Conservation (phyloP, 2,329 filamentous ascomycete genomes). For the Chaetomium sp. region DNA sequence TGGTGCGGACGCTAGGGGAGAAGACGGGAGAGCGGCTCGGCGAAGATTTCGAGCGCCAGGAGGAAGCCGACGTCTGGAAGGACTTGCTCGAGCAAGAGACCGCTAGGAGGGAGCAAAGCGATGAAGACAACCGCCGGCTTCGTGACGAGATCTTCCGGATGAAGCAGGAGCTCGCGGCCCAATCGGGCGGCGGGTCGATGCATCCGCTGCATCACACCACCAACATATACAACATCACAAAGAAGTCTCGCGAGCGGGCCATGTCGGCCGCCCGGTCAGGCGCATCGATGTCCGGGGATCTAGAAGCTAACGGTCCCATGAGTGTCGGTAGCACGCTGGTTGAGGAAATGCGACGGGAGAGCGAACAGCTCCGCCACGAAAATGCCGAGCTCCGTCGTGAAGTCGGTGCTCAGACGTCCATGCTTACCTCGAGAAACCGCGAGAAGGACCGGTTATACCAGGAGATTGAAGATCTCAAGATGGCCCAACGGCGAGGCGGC, state of each 20-base stretch:
- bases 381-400: conserved; percentile 91
- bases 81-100: conserved; percentile 92
- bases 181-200: conserved; percentile 40
- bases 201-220: conserved; percentile 60
- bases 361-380: conserved; percentile 81
- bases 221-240: conserved; percentile 67
- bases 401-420: conserved; percentile 92
- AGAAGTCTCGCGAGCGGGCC: conserved; percentile 51
- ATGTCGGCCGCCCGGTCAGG: conserved; percentile 54
- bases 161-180: conserved; percentile 56
- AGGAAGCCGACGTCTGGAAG: conserved; percentile 85
- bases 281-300: conserved; percentile 53
- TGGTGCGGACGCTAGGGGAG: conserved; percentile 59
- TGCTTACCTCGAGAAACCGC: conserved; percentile 93
- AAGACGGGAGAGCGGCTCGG: conserved; percentile 51
- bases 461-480: conserved; percentile 95
- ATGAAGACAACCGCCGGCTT: conserved; percentile 83
- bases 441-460: conserved; percentile 95
- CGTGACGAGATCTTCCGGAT: conserved; percentile 81
- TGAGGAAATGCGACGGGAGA: conserved; percentile 71
- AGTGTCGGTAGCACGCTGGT: conserved; percentile 68
- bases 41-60: conserved; percentile 56
- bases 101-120: conserved; percentile 81
- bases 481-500: conserved; percentile 75
- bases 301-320: conserved; percentile 54